Percentiles rank a stretch among this genome's conserved stretches.
These are phyloP conservation scores for Ogataea angusta DNA, from an alignment of 805 yeast genomes.

Conservation along the genomic window DNA sequence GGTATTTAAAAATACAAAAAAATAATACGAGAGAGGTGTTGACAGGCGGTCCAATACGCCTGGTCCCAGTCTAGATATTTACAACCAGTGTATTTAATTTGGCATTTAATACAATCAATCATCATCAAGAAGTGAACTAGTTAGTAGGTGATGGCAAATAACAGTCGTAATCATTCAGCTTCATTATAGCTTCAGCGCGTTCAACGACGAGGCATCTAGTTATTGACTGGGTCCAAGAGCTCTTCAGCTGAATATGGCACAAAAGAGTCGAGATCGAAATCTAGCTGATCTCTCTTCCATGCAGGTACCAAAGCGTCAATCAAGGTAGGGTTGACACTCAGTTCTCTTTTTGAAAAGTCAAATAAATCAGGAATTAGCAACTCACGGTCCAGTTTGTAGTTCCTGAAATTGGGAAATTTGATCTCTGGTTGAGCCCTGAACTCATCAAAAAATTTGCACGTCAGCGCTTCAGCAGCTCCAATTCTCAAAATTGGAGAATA, in stretches of 20 bases:
- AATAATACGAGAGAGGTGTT: not conserved
- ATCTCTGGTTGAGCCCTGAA: constrained; percentile 34
- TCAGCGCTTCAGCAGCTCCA: constrained; percentile 52
- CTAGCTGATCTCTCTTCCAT: constrained; percentile 29
- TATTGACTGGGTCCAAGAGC: constrained; percentile 29
- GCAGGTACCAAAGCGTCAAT: constrained; percentile 42
- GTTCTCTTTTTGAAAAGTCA: constrained; percentile 51
- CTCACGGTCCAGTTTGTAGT: constrained; percentile 38
- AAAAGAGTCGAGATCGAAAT: constrained; percentile 34
- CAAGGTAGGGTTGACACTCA: constrained; percentile 42
- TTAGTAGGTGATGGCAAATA: constrained; percentile 1
- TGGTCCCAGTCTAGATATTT: not conserved
- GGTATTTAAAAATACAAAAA: too few relatives aligned
- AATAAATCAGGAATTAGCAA: constrained; percentile 44
- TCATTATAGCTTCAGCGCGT: constrained; percentile 2
- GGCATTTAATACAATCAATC: constrained; percentile 4
- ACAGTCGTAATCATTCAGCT: constrained; percentile 8
- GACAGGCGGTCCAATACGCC: not conserved
- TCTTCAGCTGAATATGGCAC: constrained; percentile 39
- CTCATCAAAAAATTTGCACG: constrained; percentile 54
- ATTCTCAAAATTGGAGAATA: constrained; percentile 68
- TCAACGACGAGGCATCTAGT: constrained; percentile 10
- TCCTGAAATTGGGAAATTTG: constrained; percentile 35
- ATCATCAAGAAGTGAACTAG: constrained; percentile 3
- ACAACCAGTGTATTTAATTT: not conserved